phyloP scores from a whole-genome alignment of 257 asterid genomes.

The Solanum dulcamara region DNA sequence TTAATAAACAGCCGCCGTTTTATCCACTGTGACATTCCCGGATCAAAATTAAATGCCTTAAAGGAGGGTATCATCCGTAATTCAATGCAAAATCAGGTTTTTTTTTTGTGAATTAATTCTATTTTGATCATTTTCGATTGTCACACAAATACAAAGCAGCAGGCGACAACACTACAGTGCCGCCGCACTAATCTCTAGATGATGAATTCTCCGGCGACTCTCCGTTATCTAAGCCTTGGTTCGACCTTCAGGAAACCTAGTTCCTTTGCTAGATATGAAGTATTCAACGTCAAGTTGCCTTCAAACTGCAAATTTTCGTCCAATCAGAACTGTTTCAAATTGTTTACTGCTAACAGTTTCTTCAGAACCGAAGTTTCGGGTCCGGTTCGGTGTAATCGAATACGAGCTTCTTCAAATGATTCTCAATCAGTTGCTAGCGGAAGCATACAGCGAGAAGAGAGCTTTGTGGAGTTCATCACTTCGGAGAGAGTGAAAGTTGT shows the following conservation, averaged over 20 bases:
- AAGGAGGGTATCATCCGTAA: background rate
- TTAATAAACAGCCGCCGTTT: background rate
- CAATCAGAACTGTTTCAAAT: background rate
- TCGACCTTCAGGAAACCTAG: background rate
- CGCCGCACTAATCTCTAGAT: background rate
- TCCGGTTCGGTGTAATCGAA: background rate
- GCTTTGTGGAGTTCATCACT: conserved; percentile 72
- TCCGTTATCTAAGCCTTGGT: background rate
- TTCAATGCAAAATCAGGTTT: background rate
- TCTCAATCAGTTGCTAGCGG: conserved; percentile 17
- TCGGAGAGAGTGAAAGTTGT: conserved; percentile 98
- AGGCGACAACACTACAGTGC: background rate
- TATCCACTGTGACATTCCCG: background rate
- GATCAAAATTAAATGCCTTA: background rate
- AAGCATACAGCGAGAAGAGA: conserved; percentile 21
- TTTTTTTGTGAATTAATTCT: background rate
- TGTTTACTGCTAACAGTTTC: background rate
- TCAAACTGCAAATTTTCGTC: background rate
- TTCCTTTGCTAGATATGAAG: background rate
- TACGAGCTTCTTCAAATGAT: conserved; percentile 23
- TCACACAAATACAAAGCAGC: background rate
- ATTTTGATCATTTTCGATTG: background rate
- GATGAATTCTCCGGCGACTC: conserved; percentile 6
- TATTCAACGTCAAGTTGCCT: background rate
- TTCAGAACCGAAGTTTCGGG: background rate